A percentile compares a stretch with the other conserved stretches of the same genome.
Evolutionary conservation across 345 rosid species (phyloP).

Genomic region (Erysimum cheiranthoides): DNA sequence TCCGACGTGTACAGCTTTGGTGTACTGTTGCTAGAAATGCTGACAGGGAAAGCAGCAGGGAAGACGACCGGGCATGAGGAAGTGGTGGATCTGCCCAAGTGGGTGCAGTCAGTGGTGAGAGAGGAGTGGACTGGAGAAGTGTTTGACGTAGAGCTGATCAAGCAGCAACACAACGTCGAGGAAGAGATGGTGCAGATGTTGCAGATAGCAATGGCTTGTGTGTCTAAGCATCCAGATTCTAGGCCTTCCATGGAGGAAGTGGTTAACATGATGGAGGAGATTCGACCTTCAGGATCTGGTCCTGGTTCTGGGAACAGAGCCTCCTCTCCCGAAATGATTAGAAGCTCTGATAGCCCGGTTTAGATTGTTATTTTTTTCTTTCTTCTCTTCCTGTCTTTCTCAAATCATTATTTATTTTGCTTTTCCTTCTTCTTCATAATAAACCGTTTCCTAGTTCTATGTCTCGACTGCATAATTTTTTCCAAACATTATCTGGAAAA

Average conservation of each 20-base stretch:
- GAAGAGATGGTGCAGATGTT: conserved; percentile 98
- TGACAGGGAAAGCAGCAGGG: conserved; percentile 73
- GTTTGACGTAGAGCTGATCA: conserved; percentile 79
- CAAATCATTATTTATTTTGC: conserved; percentile 36
- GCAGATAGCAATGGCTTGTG: conserved; percentile 90
- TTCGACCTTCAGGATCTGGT: conserved; percentile 52
- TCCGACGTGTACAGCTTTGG: conserved; percentile 89
- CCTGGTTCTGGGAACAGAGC: conserved; percentile 60
- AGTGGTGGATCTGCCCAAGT: conserved; percentile 75
- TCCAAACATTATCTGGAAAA: conserved; percentile 29
- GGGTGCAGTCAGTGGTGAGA: conserved; percentile 90
- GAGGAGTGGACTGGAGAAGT: conserved; percentile 98
- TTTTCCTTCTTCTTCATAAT: conserved; percentile 11
- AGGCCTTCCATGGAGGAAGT: conserved; percentile 86
- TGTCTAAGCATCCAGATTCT: conserved; percentile 63
- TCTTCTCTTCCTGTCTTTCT: neutral
- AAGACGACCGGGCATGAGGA: conserved; percentile 66
- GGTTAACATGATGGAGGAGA: conserved; percentile 78
- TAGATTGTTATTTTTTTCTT: conserved; percentile 32
- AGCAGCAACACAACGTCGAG: conserved; percentile 60
- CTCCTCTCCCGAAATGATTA: conserved; percentile 58
- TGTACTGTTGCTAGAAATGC: conserved; percentile 80
- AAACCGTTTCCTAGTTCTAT: conserved; percentile 30
- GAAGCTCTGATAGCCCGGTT: conserved; percentile 49
- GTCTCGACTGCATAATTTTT: conserved; percentile 29